Base-by-base conservation (phyloP, 2,329 filamentous ascomycete species). In the Nemania sp. region DNA sequence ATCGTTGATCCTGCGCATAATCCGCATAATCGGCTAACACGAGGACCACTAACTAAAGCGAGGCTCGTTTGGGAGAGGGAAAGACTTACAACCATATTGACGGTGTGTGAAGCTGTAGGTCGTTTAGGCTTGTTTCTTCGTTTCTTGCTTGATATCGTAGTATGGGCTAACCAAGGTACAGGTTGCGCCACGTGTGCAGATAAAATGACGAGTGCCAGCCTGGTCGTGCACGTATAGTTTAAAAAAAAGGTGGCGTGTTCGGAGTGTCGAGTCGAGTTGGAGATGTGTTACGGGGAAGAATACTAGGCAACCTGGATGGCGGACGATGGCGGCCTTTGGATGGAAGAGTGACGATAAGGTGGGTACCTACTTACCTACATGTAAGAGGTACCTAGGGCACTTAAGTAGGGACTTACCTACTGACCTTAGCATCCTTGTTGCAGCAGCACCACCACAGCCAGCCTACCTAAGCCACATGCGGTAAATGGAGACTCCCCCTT, bases 71-170 rank as follows among this genome's bases (percentile, higher is more conserved):
- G 20, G 35, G 41, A 41, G 22, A 20, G 2, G 13, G 54, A 27
- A 7, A 54, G 35, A 72, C 72, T 70, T 70, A 73, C 71, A 72
- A 73, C 72, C 72, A 73, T 73, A 45, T 71, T 73, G 69, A 64
- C 5, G 22, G 41, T 7, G 54, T 22, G 41, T 57, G 8, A 49
- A 35, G 59, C 27, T 22, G 56, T n/a, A n/a, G n/a, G n/a, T n/a
- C n/a, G 57, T 53, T 6, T 51, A 53, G 59, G 29, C 13, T 52
- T 22, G 45, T 49, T 32, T 43, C 47, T 29, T 62, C 24, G 62
- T 35, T 20, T 5, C 11, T 7, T 58, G 15, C 22, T 15, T 61
- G 4, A 4, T 32, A 6, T 29, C 11, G 52, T 8, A 20, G 38
- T 18, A n/a, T 20, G 22, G 49, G 51, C 58, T 63, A n/a, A 58